Evolutionary conservation across 768 basidiomycete genomes (phyloP).

Genomic region (Russula lepida): DNA sequence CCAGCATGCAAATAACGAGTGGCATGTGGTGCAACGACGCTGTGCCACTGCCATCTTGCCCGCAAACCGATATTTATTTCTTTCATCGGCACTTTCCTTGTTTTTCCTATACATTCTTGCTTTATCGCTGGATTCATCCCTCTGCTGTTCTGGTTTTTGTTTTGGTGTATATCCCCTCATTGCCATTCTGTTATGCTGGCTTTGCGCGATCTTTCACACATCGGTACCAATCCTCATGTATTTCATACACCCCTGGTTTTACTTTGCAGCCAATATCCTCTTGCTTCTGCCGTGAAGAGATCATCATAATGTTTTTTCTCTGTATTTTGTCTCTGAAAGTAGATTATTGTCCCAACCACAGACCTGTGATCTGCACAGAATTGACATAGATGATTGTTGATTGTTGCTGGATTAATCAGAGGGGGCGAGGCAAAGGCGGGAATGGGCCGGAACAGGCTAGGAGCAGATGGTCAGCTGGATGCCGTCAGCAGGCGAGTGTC

Average conservation of each 20-base stretch:
- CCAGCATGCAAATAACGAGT: not conserved
- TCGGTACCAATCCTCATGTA: constrained; percentile 19
- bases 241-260: constrained; percentile 10
- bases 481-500: not conserved
- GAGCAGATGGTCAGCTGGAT: not conserved
- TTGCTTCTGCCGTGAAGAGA: constrained; percentile 6
- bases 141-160: constrained; percentile 11
- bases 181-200: constrained; percentile 12
- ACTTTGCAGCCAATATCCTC: constrained; percentile 19
- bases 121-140: constrained; percentile 15
- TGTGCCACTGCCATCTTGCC: constrained; percentile 23
- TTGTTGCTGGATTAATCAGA: not conserved
- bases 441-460: not conserved
- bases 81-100: constrained; percentile 7
- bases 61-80: constrained; percentile 13
- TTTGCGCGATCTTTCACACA: constrained; percentile 19
- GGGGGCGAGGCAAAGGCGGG: not conserved
- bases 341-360: constrained; percentile 12
- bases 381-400: not conserved
- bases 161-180: constrained; percentile 17
- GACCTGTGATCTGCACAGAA: not conserved
- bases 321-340: constrained; percentile 18
- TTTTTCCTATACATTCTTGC: constrained; percentile 13
- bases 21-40: not conserved
- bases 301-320: constrained; percentile 13